Base-by-base conservation (phyloP, 2,329 filamentous ascomycete genomes). In the Drechmeria coniospora region DNA sequence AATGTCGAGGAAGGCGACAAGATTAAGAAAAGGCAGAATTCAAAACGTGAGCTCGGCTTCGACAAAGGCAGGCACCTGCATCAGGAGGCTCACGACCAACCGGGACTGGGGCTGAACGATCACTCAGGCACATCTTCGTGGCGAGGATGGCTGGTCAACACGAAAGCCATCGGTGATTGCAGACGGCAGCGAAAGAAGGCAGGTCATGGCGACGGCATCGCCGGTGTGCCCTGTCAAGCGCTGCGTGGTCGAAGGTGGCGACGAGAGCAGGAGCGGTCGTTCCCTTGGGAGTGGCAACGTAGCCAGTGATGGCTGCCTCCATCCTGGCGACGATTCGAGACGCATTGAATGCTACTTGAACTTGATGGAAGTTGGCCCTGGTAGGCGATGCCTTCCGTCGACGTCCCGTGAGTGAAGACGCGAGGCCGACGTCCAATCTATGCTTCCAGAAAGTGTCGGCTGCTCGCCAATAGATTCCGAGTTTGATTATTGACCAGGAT, bases 1-100 rank as follows among this genome's bases (percentile, higher is more conserved):
- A n/a, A n/a, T n/a, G n/a, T n/a, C n/a, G n/a, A n/a, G n/a, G n/a
- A n/a, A n/a, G n/a, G n/a, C n/a, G 22, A 25, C 23, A 25, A 29
- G 16, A 29, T 23, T 21, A 29, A 25, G 23, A 25, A 25, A 23
- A 25, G n/a, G n/a, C n/a, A n/a, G n/a, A n/a, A n/a, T n/a, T n/a
- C n/a, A n/a, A n/a, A n/a, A n/a, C n/a, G n/a, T n/a, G n/a, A n/a
- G n/a, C n/a, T n/a, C n/a, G n/a, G n/a, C n/a, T n/a, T n/a, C n/a
- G n/a, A n/a, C n/a, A n/a, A n/a, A n/a, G n/a, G n/a, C n/a, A n/a
- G n/a, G n/a, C n/a, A 12, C 1, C 18, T 16, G 17, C 4, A 25
- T 21, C 27, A 23, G 23, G 6, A 4, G 8, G 21, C 21, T 20
- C n/a, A 11, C 9, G 13, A 25, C 12, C 10, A 23, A 28, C 19